Base-by-base conservation (phyloP, 805 yeast genomes). In the Diddensiella santjacobensis region DNA sequence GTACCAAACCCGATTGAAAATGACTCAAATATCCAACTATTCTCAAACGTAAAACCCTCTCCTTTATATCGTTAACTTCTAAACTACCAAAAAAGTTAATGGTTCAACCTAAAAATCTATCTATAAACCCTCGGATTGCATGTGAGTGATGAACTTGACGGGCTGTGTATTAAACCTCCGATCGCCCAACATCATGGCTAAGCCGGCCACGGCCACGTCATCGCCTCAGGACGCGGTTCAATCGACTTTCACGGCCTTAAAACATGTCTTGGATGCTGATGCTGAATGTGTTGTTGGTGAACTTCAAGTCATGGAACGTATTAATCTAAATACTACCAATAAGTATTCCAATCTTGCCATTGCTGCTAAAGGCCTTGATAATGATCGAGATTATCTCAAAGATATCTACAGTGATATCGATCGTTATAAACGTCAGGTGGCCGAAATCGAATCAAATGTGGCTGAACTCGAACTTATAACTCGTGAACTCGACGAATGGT, bases 401-500 rank as follows among this genome's bases (percentile, higher is more conserved):
- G 31, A 29, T 19, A 47, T 22, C 42, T 44, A 58, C 40, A 38
- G 22, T 20, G 56, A 54, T 4, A 56, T 55, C 17, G 30, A 30
- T 2, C 24, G 42, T 29, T 54, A 58, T 38, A 33, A 36, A 22
- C 46, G 44, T 22, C 49, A 51, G 37, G 43, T 63, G 17, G 59
- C 57, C 23, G 48, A 44, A 6, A 52, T 61, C 5, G 56, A 47
- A 4, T 46, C 30, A 1, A 50, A 52, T 10, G 54, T 63, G 22
- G 52, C 47, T 13, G 40, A 69, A 33, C 60, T 80, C 26, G 79
- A 75, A 42, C 62, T 58, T 2, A 53, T 84, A 2, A 72, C 77
- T 8, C 64, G 66, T 20, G 89, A 85, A 53, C 57, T 85, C 30
- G 86, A 83, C 48, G 76, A 73, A 50, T 81, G 84, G 78, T 72